These are phyloP conservation scores for Suhomyces pyralidae DNA, from an alignment of 805 yeast genomes.

Conservation along the genomic window DNA sequence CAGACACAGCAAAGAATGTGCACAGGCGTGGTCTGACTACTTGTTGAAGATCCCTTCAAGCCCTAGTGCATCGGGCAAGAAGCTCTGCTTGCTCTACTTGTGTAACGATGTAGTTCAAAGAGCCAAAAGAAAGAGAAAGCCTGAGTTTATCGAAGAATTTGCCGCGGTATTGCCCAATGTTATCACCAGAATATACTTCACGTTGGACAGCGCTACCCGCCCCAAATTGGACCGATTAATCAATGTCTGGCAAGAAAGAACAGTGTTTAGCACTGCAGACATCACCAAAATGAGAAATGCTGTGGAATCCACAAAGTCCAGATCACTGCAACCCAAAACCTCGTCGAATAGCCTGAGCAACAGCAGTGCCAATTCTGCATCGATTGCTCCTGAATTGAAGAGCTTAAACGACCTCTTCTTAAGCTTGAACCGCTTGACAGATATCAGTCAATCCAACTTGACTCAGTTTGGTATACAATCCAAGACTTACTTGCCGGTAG, in stretches of 20 bases:
- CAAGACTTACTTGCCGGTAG: slow-evolving; percentile 33
- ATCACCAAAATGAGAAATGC: slow-evolving; percentile 27
- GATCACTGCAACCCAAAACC: neutral
- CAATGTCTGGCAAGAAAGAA: slow-evolving; percentile 57
- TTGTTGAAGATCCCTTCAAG: slow-evolving; percentile 17
- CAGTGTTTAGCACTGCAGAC: slow-evolving; percentile 35
- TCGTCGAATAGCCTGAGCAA: neutral
- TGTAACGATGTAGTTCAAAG: slow-evolving; percentile 83
- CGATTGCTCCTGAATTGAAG: slow-evolving; percentile 29
- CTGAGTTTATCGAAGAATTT: slow-evolving; percentile 59
- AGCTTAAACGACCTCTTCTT: slow-evolving; percentile 29
- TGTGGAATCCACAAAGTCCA: slow-evolving; percentile 15
- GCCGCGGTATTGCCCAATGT: slow-evolving; percentile 45
- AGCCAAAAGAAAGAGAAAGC: slow-evolving; percentile 58
- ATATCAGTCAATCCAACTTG: slow-evolving; percentile 32
- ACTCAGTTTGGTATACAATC: slow-evolving; percentile 38
- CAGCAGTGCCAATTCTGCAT: neutral
- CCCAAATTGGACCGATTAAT: slow-evolving; percentile 51
- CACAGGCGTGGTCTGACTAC: slow-evolving; percentile 49
- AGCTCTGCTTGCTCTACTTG: slow-evolving; percentile 61
- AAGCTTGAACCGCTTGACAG: slow-evolving; percentile 25
- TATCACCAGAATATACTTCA: slow-evolving; percentile 28
- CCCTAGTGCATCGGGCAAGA: slow-evolving; percentile 26
- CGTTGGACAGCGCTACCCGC: slow-evolving; percentile 35
- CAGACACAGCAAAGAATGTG: slow-evolving; percentile 52